phyloP scores from a whole-genome alignment of 2,329 filamentous ascomycete genomes.

The Alternaria rosae region DNA sequence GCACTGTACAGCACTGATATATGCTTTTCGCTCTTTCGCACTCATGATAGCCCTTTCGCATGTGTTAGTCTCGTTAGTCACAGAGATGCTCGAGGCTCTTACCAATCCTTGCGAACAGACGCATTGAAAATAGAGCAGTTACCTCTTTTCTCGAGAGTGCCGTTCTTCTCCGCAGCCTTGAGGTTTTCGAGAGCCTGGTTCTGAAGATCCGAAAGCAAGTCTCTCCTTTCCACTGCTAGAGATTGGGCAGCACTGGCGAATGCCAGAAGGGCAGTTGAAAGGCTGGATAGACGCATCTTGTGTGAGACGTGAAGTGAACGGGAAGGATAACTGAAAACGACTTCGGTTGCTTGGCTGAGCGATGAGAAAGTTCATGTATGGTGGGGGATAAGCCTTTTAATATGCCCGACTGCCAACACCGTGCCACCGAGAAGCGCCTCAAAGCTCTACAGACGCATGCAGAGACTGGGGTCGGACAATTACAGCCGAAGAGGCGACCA shows the following conservation, averaged over 20 bases:
- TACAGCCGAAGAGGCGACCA: not conserved
- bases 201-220: slow-evolving; percentile 21
- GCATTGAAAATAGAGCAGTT: slow-evolving; percentile 18
- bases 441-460: slow-evolving; percentile 4
- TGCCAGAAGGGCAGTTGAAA: slow-evolving; percentile 14
- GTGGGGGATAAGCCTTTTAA: not conserved
- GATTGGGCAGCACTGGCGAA: slow-evolving; percentile 14
- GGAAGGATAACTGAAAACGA: no score
- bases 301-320: not conserved
- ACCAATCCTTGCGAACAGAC: slow-evolving; percentile 24
- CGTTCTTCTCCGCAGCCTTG: slow-evolving; percentile 11
- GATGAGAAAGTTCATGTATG: not conserved
- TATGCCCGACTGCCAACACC: not conserved
- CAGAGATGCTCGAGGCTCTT: not conserved
- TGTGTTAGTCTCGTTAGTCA: not conserved
- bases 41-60: not conserved
- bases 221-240: slow-evolving; percentile 11
- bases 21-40: slow-evolving; percentile 23
- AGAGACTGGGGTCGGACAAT: slow-evolving; percentile 3
- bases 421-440: not conserved
- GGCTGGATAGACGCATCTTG: slow-evolving; percentile 11
- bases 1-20: slow-evolving; percentile 31
- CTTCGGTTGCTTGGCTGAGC: not conserved
- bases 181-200: slow-evolving; percentile 18
- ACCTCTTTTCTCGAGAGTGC: slow-evolving; percentile 5